Evolutionary conservation across 179 eudicot species (phyloP).

Genomic region (Carnegiea gigantea): DNA sequence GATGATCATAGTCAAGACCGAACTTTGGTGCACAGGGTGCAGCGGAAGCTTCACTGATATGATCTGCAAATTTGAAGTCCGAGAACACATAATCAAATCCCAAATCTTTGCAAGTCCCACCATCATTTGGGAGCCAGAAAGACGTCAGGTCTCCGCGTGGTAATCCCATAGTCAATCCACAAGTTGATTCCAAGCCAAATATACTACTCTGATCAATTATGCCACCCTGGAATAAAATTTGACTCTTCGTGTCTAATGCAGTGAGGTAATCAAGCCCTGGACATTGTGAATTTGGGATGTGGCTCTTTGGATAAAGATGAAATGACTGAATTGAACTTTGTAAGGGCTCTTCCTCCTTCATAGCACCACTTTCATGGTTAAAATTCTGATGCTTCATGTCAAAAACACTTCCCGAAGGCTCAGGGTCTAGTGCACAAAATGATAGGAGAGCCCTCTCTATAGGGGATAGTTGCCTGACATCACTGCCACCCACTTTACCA

Average conservation of each 20-base stretch:
- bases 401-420: slow-evolving; percentile 31
- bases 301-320: slow-evolving; percentile 12
- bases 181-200: slow-evolving; percentile 32
- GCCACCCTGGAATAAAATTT: slow-evolving; percentile 28
- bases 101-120: slow-evolving; percentile 31
- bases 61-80: slow-evolving; percentile 38
- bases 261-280: slow-evolving; percentile 7
- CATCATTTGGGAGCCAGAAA: slow-evolving; percentile 47
- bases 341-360: slow-evolving; percentile 3
- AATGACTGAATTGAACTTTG: slow-evolving; percentile 7
- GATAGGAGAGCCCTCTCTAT: slow-evolving; percentile 23
- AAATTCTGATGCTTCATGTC: slow-evolving; percentile 25
- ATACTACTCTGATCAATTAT: slow-evolving; percentile 2
- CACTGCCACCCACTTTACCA: slow-evolving; percentile 24
- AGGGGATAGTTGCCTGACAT: slow-evolving; percentile 27
- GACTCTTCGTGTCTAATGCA: slow-evolving; percentile 19
- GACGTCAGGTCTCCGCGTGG: slow-evolving; percentile 39
- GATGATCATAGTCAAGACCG: slow-evolving; percentile 53
- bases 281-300: slow-evolving; percentile 2
- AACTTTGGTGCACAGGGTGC: slow-evolving; percentile 22
- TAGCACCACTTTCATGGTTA: slow-evolving; percentile 15
- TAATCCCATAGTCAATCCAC: slow-evolving; percentile 37
- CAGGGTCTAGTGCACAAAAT: slow-evolving; percentile 27
- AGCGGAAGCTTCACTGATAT: slow-evolving; percentile 40
- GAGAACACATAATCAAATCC: slow-evolving; percentile 37